A percentile compares a stretch with the other conserved stretches of the same genome.
phyloP scores from a whole-genome alignment of 768 basidiomycete genomes.

The Ramaria sp. region DNA sequence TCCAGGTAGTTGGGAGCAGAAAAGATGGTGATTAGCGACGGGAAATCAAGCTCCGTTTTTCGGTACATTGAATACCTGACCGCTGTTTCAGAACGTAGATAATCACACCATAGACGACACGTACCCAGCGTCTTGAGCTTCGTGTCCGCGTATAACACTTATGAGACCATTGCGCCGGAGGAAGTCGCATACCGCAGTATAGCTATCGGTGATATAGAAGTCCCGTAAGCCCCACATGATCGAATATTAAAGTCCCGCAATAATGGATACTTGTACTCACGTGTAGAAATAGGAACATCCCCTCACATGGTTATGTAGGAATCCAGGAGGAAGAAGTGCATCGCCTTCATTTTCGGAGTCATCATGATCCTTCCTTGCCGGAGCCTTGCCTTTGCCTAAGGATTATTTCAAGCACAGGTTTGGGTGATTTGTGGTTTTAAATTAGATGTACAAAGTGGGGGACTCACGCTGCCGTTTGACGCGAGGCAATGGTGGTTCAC shows the following conservation, averaged over 20 bases:
- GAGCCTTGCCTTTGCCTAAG: slow-evolving; percentile 38
- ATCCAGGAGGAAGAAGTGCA: slow-evolving; percentile 42
- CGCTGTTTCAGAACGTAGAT: background rate
- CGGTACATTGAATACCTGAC: slow-evolving; percentile 84
- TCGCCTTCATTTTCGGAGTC: slow-evolving; percentile 32
- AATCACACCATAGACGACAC: slow-evolving; percentile 15
- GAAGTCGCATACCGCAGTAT: slow-evolving; percentile 87
- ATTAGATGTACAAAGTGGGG: no score
- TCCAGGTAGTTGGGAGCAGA: slow-evolving; percentile 96
- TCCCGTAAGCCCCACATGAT: background rate
- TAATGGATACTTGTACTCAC: slow-evolving; percentile 48
- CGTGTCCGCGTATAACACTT: slow-evolving; percentile 93
- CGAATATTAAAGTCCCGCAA: background rate
- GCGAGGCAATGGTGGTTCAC: background rate
- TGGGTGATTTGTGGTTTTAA: no score
- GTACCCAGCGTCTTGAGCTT: slow-evolving; percentile 93
- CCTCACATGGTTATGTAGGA: slow-evolving; percentile 72
- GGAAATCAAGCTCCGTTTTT: slow-evolving; percentile 92
- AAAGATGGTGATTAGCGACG: slow-evolving; percentile 96
- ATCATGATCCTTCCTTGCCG: slow-evolving; percentile 36
- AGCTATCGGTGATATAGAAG: slow-evolving; percentile 32
- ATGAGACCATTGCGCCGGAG: slow-evolving; percentile 83
- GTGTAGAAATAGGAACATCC: slow-evolving; percentile 93
- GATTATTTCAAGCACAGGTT: no score
- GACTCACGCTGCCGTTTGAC: slow-evolving; percentile 1